These are phyloP conservation scores for Megacollybia platyphylla DNA, from an alignment of 1,284 basidiomycete species.

Conservation along the genomic window DNA sequence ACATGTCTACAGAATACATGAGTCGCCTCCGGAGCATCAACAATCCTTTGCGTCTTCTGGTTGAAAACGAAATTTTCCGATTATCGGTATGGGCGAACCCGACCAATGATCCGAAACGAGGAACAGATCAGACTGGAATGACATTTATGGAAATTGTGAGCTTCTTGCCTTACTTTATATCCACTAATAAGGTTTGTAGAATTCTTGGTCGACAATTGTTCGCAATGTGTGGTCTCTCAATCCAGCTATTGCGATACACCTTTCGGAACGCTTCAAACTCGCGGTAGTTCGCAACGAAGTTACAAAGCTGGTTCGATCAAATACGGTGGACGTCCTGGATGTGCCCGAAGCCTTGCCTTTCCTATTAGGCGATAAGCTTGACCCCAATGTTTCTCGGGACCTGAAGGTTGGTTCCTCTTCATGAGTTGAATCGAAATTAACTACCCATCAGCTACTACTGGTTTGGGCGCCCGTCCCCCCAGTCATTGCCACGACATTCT, in stretches of 20 bases:
- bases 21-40: conserved; percentile 51
- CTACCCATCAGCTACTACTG: conserved; percentile 53
- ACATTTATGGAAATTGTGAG: conserved; percentile 10
- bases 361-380: conserved; percentile 66
- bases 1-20: conserved; percentile 35
- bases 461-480: conserved; percentile 89
- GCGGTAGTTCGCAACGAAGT: conserved; percentile 58
- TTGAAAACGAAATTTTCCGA: conserved; percentile 85
- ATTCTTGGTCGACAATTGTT: conserved; percentile 56
- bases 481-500: conserved; percentile 77
- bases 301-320: conserved; percentile 59
- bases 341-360: conserved; percentile 72
- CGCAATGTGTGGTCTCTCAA: conserved; percentile 77
- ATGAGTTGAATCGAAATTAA: conserved; percentile 8
- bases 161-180: conserved; percentile 6
- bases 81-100: conserved; percentile 90
- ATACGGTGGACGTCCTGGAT: conserved; percentile 62
- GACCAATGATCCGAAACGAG: conserved; percentile 61
- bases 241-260: conserved; percentile 73
- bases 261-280: conserved; percentile 81
- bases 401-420: conserved; percentile 44
- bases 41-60: conserved; percentile 66
- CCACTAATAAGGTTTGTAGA: conserved; percentile 24
- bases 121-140: conserved; percentile 40
- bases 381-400: conserved; percentile 45